These are phyloP conservation scores for Cicer pinnatifidum DNA, from an alignment of 306 rosid genomes.

Conservation along the genomic window DNA sequence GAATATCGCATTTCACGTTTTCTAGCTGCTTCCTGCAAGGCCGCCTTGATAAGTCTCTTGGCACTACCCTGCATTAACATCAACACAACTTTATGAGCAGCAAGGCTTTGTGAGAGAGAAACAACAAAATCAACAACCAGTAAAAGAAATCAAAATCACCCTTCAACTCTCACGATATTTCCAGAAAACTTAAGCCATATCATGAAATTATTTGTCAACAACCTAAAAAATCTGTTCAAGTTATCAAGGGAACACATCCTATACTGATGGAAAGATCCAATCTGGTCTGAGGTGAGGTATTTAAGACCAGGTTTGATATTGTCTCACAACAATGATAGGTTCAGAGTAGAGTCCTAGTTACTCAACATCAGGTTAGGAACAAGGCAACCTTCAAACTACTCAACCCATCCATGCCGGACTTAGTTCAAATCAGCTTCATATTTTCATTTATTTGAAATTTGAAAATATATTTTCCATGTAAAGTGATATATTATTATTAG, in stretches of 20 bases:
- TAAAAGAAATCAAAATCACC: constrained; percentile 15
- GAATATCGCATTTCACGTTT: constrained; percentile 87
- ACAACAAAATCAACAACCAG: constrained; percentile 23
- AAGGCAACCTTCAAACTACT: not conserved
- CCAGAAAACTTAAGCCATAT: not conserved
- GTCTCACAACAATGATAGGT: not conserved
- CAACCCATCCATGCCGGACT: not conserved
- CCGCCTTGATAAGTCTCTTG: constrained; percentile 82
- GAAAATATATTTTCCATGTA: not conserved
- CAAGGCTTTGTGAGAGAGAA: constrained; percentile 2
- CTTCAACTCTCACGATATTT: constrained; percentile 15
- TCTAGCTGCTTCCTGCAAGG: constrained; percentile 88
- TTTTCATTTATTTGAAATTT: not conserved
- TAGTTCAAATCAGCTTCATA: not conserved
- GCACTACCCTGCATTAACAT: constrained; percentile 80
- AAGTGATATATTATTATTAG: not conserved
- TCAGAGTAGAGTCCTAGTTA: not conserved
- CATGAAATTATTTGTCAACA: not conserved
- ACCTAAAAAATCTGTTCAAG: not conserved
- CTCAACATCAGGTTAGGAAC: not conserved
- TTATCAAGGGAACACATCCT: not conserved
- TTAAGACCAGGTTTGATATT: not conserved
- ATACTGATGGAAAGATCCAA: not conserved
- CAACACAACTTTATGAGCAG: constrained; percentile 14
- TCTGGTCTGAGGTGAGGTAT: not conserved